phyloP scores from a whole-genome alignment of 1,139 yeast genomes.

The Meyerozyma carpophila region DNA sequence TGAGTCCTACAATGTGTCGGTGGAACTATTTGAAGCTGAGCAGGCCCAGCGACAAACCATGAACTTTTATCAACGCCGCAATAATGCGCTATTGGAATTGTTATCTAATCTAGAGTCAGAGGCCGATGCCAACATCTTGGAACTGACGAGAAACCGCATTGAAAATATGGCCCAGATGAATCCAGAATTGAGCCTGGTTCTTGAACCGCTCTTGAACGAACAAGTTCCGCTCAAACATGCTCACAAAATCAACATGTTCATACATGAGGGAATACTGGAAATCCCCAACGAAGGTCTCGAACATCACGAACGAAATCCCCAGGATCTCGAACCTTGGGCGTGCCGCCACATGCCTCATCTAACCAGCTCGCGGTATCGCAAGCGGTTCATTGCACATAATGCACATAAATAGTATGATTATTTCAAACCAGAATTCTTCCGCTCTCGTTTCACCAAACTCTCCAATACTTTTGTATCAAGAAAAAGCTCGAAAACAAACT shows the following conservation, averaged over 20 bases:
- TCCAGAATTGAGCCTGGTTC: constrained; percentile 15
- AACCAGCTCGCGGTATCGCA: constrained; percentile 18
- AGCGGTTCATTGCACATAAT: neutral
- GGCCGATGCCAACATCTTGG: constrained; percentile 4
- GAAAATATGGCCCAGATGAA: constrained; percentile 17
- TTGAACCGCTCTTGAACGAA: constrained; percentile 11
- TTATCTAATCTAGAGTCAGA: constrained; percentile 7
- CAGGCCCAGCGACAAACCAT: constrained; percentile 31
- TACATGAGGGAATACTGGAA: neutral
- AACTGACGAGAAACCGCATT: constrained; percentile 15
- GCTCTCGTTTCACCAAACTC: constrained; percentile 39
- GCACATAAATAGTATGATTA: neutral
- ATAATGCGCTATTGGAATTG: constrained; percentile 32
- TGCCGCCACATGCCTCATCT: constrained; percentile 32
- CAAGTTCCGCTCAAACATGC: neutral
- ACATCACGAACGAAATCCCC: constrained; percentile 32
- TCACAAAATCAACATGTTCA: neutral
- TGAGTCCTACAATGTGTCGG: constrained; percentile 18
- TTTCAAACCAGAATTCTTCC: constrained; percentile 14
- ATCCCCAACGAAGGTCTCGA: neutral
- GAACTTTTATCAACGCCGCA: constrained; percentile 31
- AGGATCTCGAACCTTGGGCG: constrained; percentile 34
- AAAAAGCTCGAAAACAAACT: constrained; percentile 67
- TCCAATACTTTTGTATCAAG: constrained; percentile 52
- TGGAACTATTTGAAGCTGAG: constrained; percentile 25